phyloP scores from a whole-genome alignment of 169 alveolate genomes.

The Plasmodium fragile region DNA sequence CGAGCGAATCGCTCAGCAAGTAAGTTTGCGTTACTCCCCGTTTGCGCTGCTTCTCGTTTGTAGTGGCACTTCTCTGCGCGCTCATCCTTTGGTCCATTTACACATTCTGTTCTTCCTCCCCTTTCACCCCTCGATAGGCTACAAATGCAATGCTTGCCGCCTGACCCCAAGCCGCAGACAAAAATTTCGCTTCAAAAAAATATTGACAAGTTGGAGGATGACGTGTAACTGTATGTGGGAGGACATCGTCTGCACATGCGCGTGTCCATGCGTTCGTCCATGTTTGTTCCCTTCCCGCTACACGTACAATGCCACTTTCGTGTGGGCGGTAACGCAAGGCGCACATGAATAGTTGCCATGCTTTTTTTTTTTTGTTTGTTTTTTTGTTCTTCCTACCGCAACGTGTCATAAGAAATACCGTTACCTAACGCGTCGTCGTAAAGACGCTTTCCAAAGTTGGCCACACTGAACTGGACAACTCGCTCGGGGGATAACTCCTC shows the following conservation, averaged over 20 bases:
- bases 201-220: constrained; percentile 3
- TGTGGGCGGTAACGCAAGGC: neutral
- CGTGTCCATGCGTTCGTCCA: neutral
- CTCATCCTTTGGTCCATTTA: neutral
- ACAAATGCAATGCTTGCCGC: constrained; percentile 67
- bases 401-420: neutral
- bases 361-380: neutral
- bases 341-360: neutral
- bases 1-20: constrained; percentile 40
- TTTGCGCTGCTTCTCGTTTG: neutral
- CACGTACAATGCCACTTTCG: neutral
- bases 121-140: constrained; percentile 17
- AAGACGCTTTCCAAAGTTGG: neutral
- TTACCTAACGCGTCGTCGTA: neutral
- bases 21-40: neutral
- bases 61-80: neutral
- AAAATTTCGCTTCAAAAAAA: constrained; percentile 49
- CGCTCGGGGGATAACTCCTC: neutral
- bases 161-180: constrained; percentile 75
- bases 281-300: neutral
- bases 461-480: neutral
- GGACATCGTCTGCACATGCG: neutral
- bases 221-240: neutral
- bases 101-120: neutral
- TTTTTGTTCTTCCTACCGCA: neutral